A percentile compares a stretch with the other conserved stretches of the same genome.
Evolutionary conservation across 2,329 filamentous ascomycete genomes (phyloP).

Genomic region (Clarireedia paspali): DNA sequence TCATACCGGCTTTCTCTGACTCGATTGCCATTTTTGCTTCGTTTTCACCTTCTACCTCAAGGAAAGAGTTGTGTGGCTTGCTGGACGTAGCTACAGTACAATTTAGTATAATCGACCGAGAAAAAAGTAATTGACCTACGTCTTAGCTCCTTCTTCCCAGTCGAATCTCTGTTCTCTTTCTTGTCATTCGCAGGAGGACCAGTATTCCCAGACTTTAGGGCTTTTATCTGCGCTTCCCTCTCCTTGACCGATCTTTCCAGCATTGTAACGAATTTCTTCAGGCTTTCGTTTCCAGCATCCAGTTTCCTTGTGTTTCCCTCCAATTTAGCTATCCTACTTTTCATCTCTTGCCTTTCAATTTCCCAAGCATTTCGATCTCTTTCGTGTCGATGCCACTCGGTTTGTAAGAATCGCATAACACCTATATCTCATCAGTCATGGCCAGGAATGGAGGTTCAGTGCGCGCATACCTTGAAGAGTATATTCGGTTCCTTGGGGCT

Average conservation of each 20-base stretch:
- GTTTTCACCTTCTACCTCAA: constrained; percentile 40
- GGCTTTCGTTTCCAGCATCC: constrained; percentile 79
- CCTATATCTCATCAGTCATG: constrained; percentile 53
- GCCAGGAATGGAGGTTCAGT: neutral
- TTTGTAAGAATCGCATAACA: constrained; percentile 98
- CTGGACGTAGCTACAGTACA: constrained; percentile 13
- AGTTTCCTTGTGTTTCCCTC: constrained; percentile 84
- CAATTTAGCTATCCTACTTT: constrained; percentile 87
- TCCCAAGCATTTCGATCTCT: constrained; percentile 98
- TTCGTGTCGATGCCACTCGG: constrained; percentile 98
- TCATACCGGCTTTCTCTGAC: constrained; percentile 44
- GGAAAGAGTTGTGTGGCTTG: constrained; percentile 29
- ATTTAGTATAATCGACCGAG: neutral
- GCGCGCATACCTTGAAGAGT: constrained; percentile 54
- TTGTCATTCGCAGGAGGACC: constrained; percentile 32
- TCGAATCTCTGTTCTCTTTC: constrained; percentile 45
- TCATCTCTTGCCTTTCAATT: constrained; percentile 98
- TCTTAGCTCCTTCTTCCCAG: constrained; percentile 47
- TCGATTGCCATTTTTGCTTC: constrained; percentile 30
- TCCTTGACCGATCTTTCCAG: constrained; percentile 82
- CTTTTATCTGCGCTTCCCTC: constrained; percentile 64
- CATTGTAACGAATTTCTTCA: constrained; percentile 85
- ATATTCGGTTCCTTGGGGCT: constrained; percentile 59
- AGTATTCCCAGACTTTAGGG: constrained; percentile 36
- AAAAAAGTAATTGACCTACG: constrained; percentile 34